Evolutionary conservation across 176 grass and related monocot genomes (phyloP).

Genomic region (Aegilops longissima): DNA sequence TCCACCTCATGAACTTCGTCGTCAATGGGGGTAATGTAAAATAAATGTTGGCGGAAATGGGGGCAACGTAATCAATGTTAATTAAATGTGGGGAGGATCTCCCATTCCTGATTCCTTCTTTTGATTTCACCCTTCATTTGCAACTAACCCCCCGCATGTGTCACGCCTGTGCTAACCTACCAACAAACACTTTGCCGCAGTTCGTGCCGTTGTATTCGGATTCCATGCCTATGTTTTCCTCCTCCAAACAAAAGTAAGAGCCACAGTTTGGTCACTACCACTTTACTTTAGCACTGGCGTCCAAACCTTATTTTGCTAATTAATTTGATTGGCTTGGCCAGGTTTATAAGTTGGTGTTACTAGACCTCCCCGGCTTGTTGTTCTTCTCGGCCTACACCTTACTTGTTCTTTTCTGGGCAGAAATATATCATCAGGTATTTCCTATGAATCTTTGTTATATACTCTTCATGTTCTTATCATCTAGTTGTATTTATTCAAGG

Average conservation of each 20-base stretch:
- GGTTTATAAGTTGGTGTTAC: constrained; percentile 69
- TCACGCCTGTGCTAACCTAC: not conserved
- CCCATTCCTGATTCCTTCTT: not conserved
- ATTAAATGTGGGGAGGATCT: not conserved
- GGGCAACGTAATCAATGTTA: constrained; percentile 44
- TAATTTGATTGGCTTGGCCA: constrained; percentile 18
- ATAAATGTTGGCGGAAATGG: constrained; percentile 38
- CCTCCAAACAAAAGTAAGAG: constrained; percentile 59
- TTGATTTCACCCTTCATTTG: not conserved
- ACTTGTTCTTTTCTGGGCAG: constrained; percentile 98
- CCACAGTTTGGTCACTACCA: not conserved
- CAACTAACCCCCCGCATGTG: not conserved
- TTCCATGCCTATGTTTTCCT: constrained; percentile 76
- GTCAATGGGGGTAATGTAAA: constrained; percentile 76
- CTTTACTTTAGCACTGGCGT: not conserved
- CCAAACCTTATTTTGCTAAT: not conserved
- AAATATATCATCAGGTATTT: constrained; percentile 96
- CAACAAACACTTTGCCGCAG: constrained; percentile 34
- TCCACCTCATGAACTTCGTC: constrained; percentile 99
- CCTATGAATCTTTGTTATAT: not conserved
- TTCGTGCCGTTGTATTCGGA: constrained; percentile 76
- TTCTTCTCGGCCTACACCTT: constrained; percentile 98
- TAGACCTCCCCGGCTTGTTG: constrained; percentile 79
- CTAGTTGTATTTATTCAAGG: not conserved
- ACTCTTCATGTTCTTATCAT: not conserved